Evolutionary conservation across 2,329 filamentous ascomycete genomes (phyloP), one percentile per base, ranked within the genome.

Genomic region (Microcyclospora tardicrescens): DNA sequence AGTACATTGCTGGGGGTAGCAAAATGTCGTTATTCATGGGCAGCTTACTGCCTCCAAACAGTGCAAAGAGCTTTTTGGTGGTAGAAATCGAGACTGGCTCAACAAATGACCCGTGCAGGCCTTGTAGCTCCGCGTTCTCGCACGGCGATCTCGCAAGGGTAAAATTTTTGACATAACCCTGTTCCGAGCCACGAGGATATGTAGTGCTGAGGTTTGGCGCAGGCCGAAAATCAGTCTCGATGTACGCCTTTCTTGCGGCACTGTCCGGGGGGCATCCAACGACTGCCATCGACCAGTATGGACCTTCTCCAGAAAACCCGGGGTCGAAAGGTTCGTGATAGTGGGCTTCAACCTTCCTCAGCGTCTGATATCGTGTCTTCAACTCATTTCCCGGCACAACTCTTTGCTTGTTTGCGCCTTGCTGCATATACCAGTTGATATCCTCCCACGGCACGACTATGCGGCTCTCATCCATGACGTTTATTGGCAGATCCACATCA

Each of bases 21-120:
- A 71, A 55, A 35, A 72, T 70, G 39, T 71, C 68, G 43, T 70
- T 71, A 54, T 68, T 71, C 51, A 66, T 58, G 1, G 62, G 53
- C 0, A 72, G 52, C 41, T 72, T 72, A 10, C 64, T 67, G 10
- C 65, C 66, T 2, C 67, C 64, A 33, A 72, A 71, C 2, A 71
- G 49, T 6, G 69, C 68, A 35, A 71, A 59, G 16, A 72, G 54
- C 14, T 59, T 53, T 31, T 59, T 56, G 0, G 65, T 62, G n/a
- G 60, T 65, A 2, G 58, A 58, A 3, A 64, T 57, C 3, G 65
- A 65, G n/a, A 65, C 53, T 2, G 68, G 68, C 37, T 67, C 65
- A 24, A 69, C 61, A 37, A 71, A 68, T 2, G 60, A 61, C 28
- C 67, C 69, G 42, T 71, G 68, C 1, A 65, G 49, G 12, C 57